phyloP scores from a whole-genome alignment of 2,329 filamentous ascomycete genomes.

The Exutisphaerella laricina region DNA sequence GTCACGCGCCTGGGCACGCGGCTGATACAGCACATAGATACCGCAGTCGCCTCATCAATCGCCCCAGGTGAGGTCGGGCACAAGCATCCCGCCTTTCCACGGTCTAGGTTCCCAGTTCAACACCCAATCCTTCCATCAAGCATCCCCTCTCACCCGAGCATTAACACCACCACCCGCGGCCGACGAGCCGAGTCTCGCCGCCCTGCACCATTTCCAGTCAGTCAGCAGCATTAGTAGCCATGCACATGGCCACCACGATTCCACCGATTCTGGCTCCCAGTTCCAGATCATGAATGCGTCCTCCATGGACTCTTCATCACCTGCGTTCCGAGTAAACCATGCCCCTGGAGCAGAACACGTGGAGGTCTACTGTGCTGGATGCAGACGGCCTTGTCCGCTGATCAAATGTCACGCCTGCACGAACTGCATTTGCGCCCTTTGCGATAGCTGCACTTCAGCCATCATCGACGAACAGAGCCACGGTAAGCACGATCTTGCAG shows the following conservation, averaged over 20 bases:
- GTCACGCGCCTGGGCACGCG: background rate
- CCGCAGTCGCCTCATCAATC: slow-evolving; percentile 47
- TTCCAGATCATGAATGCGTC: slow-evolving; percentile 52
- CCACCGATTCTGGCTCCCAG: slow-evolving; percentile 57
- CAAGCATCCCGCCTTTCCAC: slow-evolving; percentile 55
- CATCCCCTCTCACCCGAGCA: slow-evolving; percentile 83
- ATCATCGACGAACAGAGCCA: slow-evolving; percentile 67
- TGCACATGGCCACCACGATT: slow-evolving; percentile 31
- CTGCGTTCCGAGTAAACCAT: slow-evolving; percentile 36
- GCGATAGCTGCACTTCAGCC: slow-evolving; percentile 78
- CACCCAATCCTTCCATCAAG: slow-evolving; percentile 68
- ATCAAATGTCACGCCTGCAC: slow-evolving; percentile 89
- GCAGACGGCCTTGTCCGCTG: slow-evolving; percentile 68
- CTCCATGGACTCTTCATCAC: slow-evolving; percentile 49
- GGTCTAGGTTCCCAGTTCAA: slow-evolving; percentile 44
- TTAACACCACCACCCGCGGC: slow-evolving; percentile 73
- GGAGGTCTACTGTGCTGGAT: slow-evolving; percentile 90
- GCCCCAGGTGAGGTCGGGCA: slow-evolving; percentile 49
- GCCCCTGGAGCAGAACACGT: slow-evolving; percentile 40
- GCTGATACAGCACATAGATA: slow-evolving; percentile 31
- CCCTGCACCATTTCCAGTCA: slow-evolving; percentile 71
- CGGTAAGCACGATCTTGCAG: too few relatives aligned
- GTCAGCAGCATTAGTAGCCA: slow-evolving; percentile 53
- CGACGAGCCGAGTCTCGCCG: slow-evolving; percentile 36
- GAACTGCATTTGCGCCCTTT: slow-evolving; percentile 91